phyloP scores from a whole-genome alignment of 2,329 filamentous ascomycete genomes.

The Pseudogymnoascus verrucosus region DNA sequence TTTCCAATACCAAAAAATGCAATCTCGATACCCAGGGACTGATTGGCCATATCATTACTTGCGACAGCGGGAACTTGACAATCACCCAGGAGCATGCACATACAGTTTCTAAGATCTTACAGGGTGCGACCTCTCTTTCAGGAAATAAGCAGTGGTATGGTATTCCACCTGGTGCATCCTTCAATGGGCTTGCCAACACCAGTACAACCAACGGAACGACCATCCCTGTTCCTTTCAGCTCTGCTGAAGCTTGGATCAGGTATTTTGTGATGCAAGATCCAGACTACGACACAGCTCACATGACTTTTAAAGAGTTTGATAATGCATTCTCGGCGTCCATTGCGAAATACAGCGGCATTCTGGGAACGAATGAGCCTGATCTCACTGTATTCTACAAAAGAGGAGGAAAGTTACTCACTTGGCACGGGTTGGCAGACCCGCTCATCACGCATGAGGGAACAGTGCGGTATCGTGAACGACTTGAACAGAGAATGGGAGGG shows the following conservation, averaged over 20 bases:
- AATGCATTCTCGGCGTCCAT: constrained; percentile 21
- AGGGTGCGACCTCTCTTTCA: background rate
- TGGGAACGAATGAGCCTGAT: constrained; percentile 9
- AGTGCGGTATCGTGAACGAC: constrained; percentile 30
- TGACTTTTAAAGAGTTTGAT: constrained; percentile 24
- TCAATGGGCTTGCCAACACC: constrained; percentile 6
- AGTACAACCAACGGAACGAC: background rate
- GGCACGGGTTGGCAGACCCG: constrained; percentile 17
- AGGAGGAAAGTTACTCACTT: constrained; percentile 15
- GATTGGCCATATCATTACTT: background rate
- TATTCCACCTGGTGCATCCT: background rate
- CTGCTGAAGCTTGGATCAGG: background rate
- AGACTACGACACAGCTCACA: constrained; percentile 21
- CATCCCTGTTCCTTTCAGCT: background rate
- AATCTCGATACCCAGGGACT: background rate
- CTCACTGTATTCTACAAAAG: constrained; percentile 5
- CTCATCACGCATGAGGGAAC: constrained; percentile 32
- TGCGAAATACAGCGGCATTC: constrained; percentile 23
- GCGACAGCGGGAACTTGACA: background rate
- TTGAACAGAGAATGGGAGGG: constrained; percentile 13
- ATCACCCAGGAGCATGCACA: background rate
- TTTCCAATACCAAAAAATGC: background rate
- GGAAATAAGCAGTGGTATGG: background rate
- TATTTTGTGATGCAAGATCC: background rate
- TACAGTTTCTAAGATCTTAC: background rate